Conservation (phyloP, 192 early-diverging fungal genomes). For the Spinellus fusiger region DNA sequence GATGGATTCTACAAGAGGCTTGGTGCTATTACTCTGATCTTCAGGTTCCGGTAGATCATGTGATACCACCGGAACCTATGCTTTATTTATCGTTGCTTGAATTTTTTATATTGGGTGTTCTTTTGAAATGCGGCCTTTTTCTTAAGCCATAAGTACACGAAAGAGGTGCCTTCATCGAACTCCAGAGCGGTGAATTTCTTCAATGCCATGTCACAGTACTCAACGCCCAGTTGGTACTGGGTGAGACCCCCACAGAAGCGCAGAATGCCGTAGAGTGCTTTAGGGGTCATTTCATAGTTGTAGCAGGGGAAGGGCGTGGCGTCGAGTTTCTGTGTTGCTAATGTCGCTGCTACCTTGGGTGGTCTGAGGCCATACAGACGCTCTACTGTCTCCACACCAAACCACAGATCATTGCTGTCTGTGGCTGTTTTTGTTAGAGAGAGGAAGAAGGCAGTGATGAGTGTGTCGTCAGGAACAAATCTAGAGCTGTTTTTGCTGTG, state of each 20-base stretch:
- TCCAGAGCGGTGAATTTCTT: background rate
- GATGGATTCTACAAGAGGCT: background rate
- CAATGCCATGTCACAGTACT: background rate
- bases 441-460: background rate
- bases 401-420: background rate
- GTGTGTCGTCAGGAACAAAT: background rate
- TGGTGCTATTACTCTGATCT: background rate
- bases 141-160: background rate
- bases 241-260: conserved; percentile 3
- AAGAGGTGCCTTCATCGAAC: background rate
- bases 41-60: too few species aligned
- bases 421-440: background rate
- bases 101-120: background rate
- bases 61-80: too few species aligned
- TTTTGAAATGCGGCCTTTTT: background rate
- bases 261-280: background rate
- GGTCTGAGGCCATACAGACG: background rate
- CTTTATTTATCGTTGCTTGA: background rate
- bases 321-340: background rate
- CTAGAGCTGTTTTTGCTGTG: background rate
- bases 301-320: background rate
- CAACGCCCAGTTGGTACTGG: background rate
- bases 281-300: background rate
- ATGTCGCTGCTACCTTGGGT: background rate
- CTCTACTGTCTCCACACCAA: background rate